phyloP scores from a whole-genome alignment of 306 rosid genomes.

The Rosa rugosa region DNA sequence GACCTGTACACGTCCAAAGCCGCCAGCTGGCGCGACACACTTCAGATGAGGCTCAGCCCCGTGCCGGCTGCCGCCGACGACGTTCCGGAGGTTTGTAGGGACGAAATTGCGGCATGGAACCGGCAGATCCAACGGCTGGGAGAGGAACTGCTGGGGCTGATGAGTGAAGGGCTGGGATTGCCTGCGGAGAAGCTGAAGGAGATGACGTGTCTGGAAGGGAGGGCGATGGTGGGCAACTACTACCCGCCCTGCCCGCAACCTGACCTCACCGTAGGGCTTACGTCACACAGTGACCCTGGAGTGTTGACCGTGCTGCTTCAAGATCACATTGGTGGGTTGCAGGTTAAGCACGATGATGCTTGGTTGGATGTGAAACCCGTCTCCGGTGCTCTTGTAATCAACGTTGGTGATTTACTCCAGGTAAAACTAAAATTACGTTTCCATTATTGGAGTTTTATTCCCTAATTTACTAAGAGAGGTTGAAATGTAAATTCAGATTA shows the following conservation, averaged over 20 bases:
- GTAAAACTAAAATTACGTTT: neutral
- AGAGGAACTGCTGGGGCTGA: conserved; percentile 25
- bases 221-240: conserved; percentile 41
- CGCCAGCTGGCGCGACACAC: conserved; percentile 83
- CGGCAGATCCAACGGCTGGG: conserved; percentile 49
- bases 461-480: neutral
- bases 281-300: conserved; percentile 80
- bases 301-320: conserved; percentile 59
- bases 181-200: conserved; percentile 23
- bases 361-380: conserved; percentile 76
- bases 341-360: conserved; percentile 45
- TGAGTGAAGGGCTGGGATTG: conserved; percentile 52
- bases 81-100: conserved; percentile 59
- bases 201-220: conserved; percentile 35
- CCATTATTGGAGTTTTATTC: neutral
- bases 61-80: conserved; percentile 4
- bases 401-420: conserved; percentile 86
- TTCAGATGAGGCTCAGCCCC: conserved; percentile 50
- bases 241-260: conserved; percentile 49
- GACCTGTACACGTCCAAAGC: conserved; percentile 43
- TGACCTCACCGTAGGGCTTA: conserved; percentile 60
- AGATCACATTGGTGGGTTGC: conserved; percentile 86
- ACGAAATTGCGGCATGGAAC: conserved; percentile 49
- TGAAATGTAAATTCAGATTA: conserved; percentile 26
- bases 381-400: conserved; percentile 71